Conservation (phyloP, 805 yeast genomes). For the Metschnikowia bowlesiae region DNA sequence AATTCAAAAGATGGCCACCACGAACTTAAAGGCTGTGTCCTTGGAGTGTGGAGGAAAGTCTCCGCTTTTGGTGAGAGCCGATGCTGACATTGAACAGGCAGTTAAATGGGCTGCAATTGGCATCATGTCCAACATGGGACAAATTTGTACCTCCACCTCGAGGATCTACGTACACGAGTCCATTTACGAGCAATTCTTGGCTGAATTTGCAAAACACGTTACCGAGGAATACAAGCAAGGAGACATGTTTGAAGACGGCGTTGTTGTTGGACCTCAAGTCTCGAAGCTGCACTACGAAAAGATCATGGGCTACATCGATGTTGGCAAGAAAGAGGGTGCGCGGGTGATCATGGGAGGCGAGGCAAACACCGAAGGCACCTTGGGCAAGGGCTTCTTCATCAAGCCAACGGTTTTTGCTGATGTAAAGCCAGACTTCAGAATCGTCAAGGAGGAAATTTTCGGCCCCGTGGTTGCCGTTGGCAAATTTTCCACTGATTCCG, state of each 20-base stretch:
- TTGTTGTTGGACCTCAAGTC: slow-evolving; percentile 61
- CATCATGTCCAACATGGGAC: slow-evolving; percentile 62
- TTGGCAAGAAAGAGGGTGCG: slow-evolving; percentile 45
- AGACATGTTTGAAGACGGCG: slow-evolving; percentile 43
- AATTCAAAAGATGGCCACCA: slow-evolving; percentile 58
- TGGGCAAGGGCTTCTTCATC: slow-evolving; percentile 57
- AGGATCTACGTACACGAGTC: slow-evolving; percentile 55
- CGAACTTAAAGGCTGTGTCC: slow-evolving; percentile 59
- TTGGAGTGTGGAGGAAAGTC: slow-evolving; percentile 74
- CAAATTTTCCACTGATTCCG: slow-evolving; percentile 61
- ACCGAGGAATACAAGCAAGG: slow-evolving; percentile 52
- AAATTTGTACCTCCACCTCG: slow-evolving; percentile 65
- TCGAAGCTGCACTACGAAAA: slow-evolving; percentile 54
- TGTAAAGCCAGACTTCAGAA: slow-evolving; percentile 58
- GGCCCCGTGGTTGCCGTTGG: slow-evolving; percentile 79
- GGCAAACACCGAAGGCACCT: slow-evolving; percentile 32
- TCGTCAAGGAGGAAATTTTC: slow-evolving; percentile 78
- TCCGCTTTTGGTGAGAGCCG: slow-evolving; percentile 57
- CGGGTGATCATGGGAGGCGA: slow-evolving; percentile 39
- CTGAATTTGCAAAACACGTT: slow-evolving; percentile 42
- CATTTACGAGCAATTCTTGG: slow-evolving; percentile 51
- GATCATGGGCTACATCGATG: slow-evolving; percentile 40
- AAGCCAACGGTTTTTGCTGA: slow-evolving; percentile 75
- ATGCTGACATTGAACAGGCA: slow-evolving; percentile 62
- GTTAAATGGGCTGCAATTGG: slow-evolving; percentile 67